phyloP scores from a whole-genome alignment of 2,329 filamentous ascomycete genomes.

The Alternaria gaisen region DNA sequence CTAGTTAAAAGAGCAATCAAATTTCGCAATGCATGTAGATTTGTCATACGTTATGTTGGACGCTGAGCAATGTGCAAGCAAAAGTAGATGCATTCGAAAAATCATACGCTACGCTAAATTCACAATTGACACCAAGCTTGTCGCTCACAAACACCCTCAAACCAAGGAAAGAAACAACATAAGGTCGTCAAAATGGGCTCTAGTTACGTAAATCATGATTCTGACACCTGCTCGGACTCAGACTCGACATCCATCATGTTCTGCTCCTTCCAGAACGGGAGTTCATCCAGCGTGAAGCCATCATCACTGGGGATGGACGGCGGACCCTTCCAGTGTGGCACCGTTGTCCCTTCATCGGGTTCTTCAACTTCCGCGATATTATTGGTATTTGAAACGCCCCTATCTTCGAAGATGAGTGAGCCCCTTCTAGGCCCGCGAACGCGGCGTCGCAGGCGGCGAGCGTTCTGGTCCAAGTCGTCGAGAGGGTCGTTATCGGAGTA shows the following conservation, averaged over 20 bases:
- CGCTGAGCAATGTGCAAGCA: conserved; percentile 11
- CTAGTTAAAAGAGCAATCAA: not conserved
- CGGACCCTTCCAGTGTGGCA: conserved; percentile 44
- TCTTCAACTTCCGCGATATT: conserved; percentile 52
- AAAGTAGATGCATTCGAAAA: conserved; percentile 12
- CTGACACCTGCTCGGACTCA: conserved; percentile 30
- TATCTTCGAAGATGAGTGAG: conserved; percentile 52
- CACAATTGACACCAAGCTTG: conserved; percentile 4
- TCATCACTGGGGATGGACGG: conserved; percentile 52
- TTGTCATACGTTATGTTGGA: not conserved
- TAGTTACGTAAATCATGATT: not conserved
- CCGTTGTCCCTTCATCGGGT: conserved; percentile 40
- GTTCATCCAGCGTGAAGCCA: conserved; percentile 48
- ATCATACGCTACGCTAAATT: conserved; percentile 9
- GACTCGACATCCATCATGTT: conserved; percentile 39
- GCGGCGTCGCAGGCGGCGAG: conserved; percentile 55
- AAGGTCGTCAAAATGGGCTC: not conserved
- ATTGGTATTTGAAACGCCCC: conserved; percentile 48
- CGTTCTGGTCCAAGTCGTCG: conserved; percentile 50
- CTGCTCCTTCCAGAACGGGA: conserved; percentile 49
- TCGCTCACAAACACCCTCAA: conserved; percentile 11
- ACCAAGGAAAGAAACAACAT: not conserved
- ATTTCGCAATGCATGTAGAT: not conserved
- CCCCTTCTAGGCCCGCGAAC: conserved; percentile 48
- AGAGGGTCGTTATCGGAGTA: conserved; percentile 54